Percentiles rank a stretch among this genome's conserved stretches.
Conservation (phyloP, 1,284 basidiomycete species). For the Sporisorium graminicola region DNA sequence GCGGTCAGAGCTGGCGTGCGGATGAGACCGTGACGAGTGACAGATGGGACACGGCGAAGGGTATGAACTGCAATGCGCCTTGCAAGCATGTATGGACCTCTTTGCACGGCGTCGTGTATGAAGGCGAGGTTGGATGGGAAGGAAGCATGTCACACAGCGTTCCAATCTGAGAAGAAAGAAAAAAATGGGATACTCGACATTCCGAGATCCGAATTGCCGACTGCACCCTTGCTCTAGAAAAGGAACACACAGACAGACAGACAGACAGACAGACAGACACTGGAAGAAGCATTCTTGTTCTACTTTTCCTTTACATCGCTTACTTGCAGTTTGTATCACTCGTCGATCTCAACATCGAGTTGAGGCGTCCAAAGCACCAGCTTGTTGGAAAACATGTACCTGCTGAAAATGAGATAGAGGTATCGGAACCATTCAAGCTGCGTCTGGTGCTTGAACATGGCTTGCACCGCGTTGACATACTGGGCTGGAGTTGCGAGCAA, state of each 20-base stretch:
- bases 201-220: slow-evolving; percentile 1
- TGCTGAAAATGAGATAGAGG: slow-evolving; percentile 59
- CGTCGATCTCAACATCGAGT: slow-evolving; percentile 14
- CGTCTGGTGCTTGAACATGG: slow-evolving; percentile 61
- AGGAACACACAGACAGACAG: neutral
- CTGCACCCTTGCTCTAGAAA: neutral
- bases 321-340: neutral
- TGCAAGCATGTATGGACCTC: slow-evolving; percentile 27
- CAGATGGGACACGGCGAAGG: neutral
- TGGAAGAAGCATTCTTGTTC: neutral
- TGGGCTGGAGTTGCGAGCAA: slow-evolving; percentile 32
- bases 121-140: neutral
- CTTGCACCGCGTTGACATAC: slow-evolving; percentile 45
- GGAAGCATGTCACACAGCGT: neutral
- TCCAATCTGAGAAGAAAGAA: neutral
- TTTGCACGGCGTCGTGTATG: neutral
- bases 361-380: slow-evolving; percentile 35
- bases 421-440: slow-evolving; percentile 68
- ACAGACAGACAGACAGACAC: neutral
- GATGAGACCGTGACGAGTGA: neutral
- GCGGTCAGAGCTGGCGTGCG: neutral
- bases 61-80: neutral
- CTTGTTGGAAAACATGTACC: slow-evolving; percentile 58
- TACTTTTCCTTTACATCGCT: neutral
- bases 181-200: neutral